Evolutionary conservation across 768 basidiomycete genomes (phyloP), one percentile per base, ranked within the genome.

Genomic region (Macrolepiota albuminosa): DNA sequence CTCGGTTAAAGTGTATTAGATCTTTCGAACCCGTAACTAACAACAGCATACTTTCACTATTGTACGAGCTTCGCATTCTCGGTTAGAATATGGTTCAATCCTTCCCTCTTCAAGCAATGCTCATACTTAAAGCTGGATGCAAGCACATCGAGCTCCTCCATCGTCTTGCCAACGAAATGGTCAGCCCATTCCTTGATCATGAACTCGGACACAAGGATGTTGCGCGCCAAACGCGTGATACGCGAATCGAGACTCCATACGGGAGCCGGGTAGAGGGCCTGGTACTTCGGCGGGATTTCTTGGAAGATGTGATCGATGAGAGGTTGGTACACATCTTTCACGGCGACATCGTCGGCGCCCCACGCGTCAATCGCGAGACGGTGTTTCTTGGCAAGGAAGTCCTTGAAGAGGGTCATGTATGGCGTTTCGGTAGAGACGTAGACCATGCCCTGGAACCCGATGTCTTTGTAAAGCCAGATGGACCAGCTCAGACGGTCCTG

Each of bases 401-500:
- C 76, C 50, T 76, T 73, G 74, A 93, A 81, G 53, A 87, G 82
- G 53, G 75, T 81, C 78, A 87, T 86, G 75, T 91, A 93, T 3
- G 87, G 79, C 4, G 89, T 85, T 14, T 85, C 81, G 13, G 76
- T 78, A n/a, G 81, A 80, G 65, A 86, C 77, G 71, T 89, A 83
- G 33, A 89, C 86, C 89, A 93, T 91, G 40, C 91, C 91, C 73
- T 91, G 88, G 79, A 87, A 88, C n/a, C 89, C 89, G 64, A 89
- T 88, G 66, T 90, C 88, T 66, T 89, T 93, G 81, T 89, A 93
- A 21, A 91, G 73, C 92, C 92, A 93, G 75, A 93, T 93, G 0
- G 87, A 86, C 90, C 89, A 92, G 68, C 83, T 85, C 57, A 87
- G 71, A 31, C 81, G 82, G 64, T 84, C 85, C 84, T 86, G 57